Evolutionary conservation across 768 basidiomycete genomes (phyloP), one percentile per base, ranked within the genome.

Genomic region (Polyporus arcularius): DNA sequence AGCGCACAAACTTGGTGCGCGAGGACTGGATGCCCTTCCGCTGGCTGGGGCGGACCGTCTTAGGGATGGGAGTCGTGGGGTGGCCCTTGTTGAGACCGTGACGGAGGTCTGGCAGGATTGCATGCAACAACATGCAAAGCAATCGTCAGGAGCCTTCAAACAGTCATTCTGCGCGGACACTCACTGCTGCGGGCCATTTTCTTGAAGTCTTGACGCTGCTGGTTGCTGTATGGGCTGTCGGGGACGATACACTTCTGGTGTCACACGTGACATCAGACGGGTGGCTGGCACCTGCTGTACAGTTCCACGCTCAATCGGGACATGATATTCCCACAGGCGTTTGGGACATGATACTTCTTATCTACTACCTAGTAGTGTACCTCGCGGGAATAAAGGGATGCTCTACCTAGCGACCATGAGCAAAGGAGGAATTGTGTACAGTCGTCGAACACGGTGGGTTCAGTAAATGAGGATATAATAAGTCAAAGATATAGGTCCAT

Each of bases 1-100:
- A 90, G 74, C 92, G 90, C 73, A 98, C 95, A 71, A 99, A 94
- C 71, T 90, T 89, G 74, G 90, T 95, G 82, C 94, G 94, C 68
- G 87, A 85, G 50, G 92, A 94, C 73, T 86, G 86, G 65, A 86
- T 80, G 68, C 97, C 97, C 84, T 98, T 98, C 77, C 93, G 91
- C 71, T 97, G 87, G 72, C 88, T 89, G 57, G 95, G 96, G 70
- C 88, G 86, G 50, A 80, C 76, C 52, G 77, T 77, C 79, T 90
- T 88, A 69, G 86, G 78, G 73, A 98, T 87, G 70, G 88, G 74
- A 52, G 94, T 95, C 32, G 95, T 95, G 65, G 91, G 88, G 79
- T 88, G 88, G 71, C 96, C 96, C 69, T 88, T 86, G 83, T 94
- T 96, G 69, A 80, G 79, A 71, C 96, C 96, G 76, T 79, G 79